These are phyloP conservation scores for Leccinum pachyderme DNA, from an alignment of 1,284 basidiomycete genomes.

Conservation along the genomic window DNA sequence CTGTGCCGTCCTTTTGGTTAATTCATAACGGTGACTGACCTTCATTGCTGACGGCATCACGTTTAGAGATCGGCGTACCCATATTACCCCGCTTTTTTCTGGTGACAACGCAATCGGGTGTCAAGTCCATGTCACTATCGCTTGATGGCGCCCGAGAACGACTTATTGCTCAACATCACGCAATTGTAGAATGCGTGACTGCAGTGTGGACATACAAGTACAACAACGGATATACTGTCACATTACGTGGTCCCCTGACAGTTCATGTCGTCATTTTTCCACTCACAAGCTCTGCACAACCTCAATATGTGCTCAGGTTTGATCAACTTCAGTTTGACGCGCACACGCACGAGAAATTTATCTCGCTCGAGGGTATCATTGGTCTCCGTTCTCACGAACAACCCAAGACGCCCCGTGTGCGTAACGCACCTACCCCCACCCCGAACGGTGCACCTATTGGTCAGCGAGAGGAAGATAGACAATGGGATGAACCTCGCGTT, in stretches of 20 bases:
- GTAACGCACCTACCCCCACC: conserved; percentile 41
- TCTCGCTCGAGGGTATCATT: conserved; percentile 56
- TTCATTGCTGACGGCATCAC: conserved; percentile 13
- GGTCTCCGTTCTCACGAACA: conserved; percentile 45
- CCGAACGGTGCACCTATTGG: conserved; percentile 31
- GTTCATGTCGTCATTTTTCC: conserved; percentile 53
- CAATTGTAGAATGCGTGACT: conserved; percentile 61
- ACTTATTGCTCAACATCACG: conserved; percentile 44
- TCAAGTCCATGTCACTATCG: conserved; percentile 70
- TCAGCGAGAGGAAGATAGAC: conserved; percentile 47
- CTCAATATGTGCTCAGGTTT: conserved; percentile 50
- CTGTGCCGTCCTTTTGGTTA: conserved; percentile 1
- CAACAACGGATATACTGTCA: conserved; percentile 70
- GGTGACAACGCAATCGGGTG: conserved; percentile 76
- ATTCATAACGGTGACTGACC: conserved; percentile 4
- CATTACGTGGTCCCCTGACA: conserved; percentile 65
- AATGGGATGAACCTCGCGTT: conserved; percentile 60
- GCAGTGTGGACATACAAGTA: conserved; percentile 78
- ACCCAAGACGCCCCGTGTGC: conserved; percentile 39
- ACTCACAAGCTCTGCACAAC: conserved; percentile 19
- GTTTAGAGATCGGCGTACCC: conserved; percentile 67
- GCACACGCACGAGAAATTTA: conserved; percentile 63
- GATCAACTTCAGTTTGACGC: conserved; percentile 71
- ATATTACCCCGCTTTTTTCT: conserved; percentile 81
- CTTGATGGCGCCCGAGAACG: conserved; percentile 73